Base-by-base conservation (phyloP, 75 land plant genomes). In the Gnetum montanum region DNA sequence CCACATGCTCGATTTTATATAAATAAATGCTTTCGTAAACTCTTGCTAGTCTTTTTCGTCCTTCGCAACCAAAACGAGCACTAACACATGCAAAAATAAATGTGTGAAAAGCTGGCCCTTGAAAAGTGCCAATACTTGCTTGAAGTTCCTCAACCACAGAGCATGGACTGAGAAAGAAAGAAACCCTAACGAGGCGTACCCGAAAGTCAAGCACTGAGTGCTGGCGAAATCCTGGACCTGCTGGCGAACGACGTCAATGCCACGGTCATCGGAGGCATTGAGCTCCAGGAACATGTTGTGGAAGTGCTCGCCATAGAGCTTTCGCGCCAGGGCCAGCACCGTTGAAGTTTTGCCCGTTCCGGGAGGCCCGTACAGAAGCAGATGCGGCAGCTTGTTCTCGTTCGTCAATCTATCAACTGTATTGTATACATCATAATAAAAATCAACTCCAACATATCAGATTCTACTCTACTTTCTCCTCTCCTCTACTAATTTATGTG, bases 241-340 rank as follows among this genome's bases (percentile, higher is more conserved):
- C 0, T 65, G 67, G 19, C 71, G 58, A 16, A 73, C 71, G 18
- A 73, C 72, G 58, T 68, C 68, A 29, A 73, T 73, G 28, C 76
- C 76, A 44, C 76, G 58, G 35, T 73, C 76, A 62, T 73, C 76
- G 52, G 71, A 67, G 7, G 76, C 76, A 68, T 73, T 73, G 47
- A 73, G 59, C 57, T 73, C 76, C 54, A 73, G 50, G 31, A 73
- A 70, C 29, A 70, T 44, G 6, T 60, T 35, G 33, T 66, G 62
- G 31, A 67, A 73, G 8, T 67, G 60, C 66, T 67, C 60, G 10
- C 55, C 55, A 59, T 61, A 73, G 8, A 73, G 59, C 43, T 73
- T 61, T 40, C 56, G 65, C 10, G 71, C 37, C n/a, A 73, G 49
- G 35, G 76, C 76, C 24, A 73, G 71, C 4, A 61, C 70, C 8